Conservation (phyloP, 495 filamentous ascomycete genomes). For the Penicillium canariense region DNA sequence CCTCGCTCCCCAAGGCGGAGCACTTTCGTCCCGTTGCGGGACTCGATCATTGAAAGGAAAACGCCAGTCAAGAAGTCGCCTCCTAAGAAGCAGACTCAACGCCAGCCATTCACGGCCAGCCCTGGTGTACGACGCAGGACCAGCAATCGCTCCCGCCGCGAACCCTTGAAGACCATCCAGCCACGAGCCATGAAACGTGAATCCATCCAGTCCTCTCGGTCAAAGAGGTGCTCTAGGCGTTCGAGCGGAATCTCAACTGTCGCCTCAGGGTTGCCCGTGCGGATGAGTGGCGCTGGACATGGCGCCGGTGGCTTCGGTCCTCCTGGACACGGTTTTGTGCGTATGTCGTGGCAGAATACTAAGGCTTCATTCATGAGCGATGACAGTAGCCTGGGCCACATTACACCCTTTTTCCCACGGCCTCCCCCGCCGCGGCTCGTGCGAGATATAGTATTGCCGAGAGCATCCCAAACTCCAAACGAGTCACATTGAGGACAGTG, state of each 20-base stretch:
- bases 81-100: constrained; percentile 29
- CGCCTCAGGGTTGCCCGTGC: constrained; percentile 37
- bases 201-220: constrained; percentile 40
- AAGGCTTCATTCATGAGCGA: constrained; percentile 39
- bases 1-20: constrained; percentile 33
- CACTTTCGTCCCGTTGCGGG: constrained; percentile 29
- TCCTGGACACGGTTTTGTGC: constrained; percentile 42
- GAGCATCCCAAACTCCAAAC: constrained; percentile 31
- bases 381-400: constrained; percentile 35
- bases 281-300: constrained; percentile 48
- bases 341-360: constrained; percentile 49
- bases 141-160: constrained; percentile 34
- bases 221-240: constrained; percentile 42
- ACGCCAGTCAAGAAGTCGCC: constrained; percentile 22
- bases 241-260: constrained; percentile 45
- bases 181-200: constrained; percentile 44
- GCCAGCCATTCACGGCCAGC: constrained; percentile 32
- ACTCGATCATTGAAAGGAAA: constrained; percentile 24
- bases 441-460: constrained; percentile 30
- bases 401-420: constrained; percentile 41
- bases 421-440: constrained; percentile 34
- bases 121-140: constrained; percentile 32
- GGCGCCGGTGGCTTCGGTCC: constrained; percentile 50
- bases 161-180: constrained; percentile 42
- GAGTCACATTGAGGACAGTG: constrained; percentile 35